phyloP scores from a whole-genome alignment of 306 rosid genomes.

The Mimosa bimucronata region DNA sequence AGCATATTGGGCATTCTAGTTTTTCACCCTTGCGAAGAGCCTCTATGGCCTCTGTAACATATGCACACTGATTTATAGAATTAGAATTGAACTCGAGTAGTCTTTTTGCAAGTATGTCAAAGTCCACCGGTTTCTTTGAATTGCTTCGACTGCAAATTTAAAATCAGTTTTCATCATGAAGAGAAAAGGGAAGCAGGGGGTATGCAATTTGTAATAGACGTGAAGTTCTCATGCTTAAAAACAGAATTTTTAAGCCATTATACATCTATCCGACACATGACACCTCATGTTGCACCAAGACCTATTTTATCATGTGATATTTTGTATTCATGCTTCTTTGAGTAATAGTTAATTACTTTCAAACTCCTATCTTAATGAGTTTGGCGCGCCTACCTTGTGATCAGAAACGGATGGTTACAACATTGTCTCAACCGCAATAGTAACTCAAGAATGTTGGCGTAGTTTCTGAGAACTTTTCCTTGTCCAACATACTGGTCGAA shows the following conservation, averaged over 20 bases:
- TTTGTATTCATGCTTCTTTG: neutral
- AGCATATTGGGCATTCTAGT: constrained; percentile 74
- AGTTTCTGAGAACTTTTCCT: constrained; percentile 83
- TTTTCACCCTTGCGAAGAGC: constrained; percentile 60
- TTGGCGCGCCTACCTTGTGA: constrained; percentile 59
- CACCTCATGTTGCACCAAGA: neutral
- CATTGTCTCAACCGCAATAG: constrained; percentile 85
- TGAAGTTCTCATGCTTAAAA: neutral
- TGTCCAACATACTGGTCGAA: constrained; percentile 83
- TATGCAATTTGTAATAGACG: no score
- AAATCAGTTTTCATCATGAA: neutral
- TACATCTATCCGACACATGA: neutral
- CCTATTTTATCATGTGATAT: neutral
- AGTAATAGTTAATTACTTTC: neutral
- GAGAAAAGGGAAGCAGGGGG: neutral
- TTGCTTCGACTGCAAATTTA: neutral
- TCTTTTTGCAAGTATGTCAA: constrained; percentile 42
- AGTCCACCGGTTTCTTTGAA: constrained; percentile 18
- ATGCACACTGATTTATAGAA: constrained; percentile 47
- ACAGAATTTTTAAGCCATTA: neutral
- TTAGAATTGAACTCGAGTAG: constrained; percentile 35
- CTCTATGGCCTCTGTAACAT: constrained; percentile 69
- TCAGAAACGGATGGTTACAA: constrained; percentile 87
- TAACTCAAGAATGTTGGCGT: constrained; percentile 80
- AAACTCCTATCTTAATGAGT: neutral